Evolutionary conservation across 2,329 filamentous ascomycete genomes (phyloP).

Genomic region (Trichoderma arundinaceum): DNA sequence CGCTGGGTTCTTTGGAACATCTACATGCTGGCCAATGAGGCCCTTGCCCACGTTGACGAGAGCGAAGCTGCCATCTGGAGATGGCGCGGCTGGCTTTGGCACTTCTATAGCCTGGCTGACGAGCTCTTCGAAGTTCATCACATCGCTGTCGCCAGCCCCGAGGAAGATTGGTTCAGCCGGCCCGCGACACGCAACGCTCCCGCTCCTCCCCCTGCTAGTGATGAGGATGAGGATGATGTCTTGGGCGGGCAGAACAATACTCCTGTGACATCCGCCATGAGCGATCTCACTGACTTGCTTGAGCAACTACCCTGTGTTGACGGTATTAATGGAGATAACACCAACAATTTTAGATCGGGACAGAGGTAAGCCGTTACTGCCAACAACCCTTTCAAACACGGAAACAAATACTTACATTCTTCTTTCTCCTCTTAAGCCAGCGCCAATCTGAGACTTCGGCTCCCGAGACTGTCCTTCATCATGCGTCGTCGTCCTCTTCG

Average conservation of each 20-base stretch:
- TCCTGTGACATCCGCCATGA: neutral
- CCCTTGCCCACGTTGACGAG: constrained; percentile 35
- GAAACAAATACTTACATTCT: too few relatives aligned
- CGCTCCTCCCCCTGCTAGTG: neutral
- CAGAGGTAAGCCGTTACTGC: too few relatives aligned
- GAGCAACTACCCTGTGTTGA: neutral
- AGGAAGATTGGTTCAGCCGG: constrained; percentile 39
- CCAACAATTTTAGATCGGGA: neutral
- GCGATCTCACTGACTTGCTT: neutral
- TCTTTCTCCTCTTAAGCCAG: too few relatives aligned
- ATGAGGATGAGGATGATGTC: neutral
- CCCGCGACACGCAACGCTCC: constrained; percentile 21
- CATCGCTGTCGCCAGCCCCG: constrained; percentile 34
- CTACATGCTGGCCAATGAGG: constrained; percentile 42
- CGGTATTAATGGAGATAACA: neutral
- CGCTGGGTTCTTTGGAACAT: constrained; percentile 43
- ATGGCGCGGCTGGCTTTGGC: constrained; percentile 41
- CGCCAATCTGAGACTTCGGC: too few relatives aligned
- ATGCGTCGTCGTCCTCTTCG: neutral
- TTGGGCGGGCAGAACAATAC: neutral
- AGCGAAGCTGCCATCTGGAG: constrained; percentile 35
- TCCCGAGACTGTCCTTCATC: neutral
- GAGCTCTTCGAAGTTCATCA: constrained; percentile 35
- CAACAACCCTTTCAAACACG: too few relatives aligned
- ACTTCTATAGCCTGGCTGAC: constrained; percentile 40